A percentile compares a stretch with the other conserved stretches of the same genome.
Conservation (phyloP, 176 grass and related monocot species). For the Tuctoria greenei region DNA sequence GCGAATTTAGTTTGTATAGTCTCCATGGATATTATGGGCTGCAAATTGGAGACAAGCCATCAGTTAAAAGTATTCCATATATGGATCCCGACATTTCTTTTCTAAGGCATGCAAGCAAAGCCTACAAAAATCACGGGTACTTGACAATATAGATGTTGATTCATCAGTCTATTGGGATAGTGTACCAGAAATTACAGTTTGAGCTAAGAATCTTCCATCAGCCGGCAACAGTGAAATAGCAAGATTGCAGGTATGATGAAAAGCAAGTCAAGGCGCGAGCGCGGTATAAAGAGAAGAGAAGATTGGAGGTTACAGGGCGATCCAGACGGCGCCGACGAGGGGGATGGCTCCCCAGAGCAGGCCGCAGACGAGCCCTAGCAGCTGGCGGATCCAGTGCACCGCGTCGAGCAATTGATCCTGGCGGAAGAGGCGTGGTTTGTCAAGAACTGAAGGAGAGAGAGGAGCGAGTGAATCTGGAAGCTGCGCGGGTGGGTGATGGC, state of each 20-base stretch:
- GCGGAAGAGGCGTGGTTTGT: background rate
- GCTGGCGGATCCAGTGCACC: conserved; percentile 96
- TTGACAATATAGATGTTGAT: too few relatives aligned
- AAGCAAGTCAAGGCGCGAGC: background rate
- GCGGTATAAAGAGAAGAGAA: background rate
- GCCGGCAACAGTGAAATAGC: too few relatives aligned
- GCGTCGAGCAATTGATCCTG: conserved; percentile 85
- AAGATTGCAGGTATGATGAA: too few relatives aligned
- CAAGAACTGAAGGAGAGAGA: background rate
- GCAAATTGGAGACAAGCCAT: background rate
- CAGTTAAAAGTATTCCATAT: background rate
- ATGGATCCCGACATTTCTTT: background rate
- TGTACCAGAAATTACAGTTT: too few relatives aligned
- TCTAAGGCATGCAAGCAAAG: background rate
- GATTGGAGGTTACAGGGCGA: conserved; percentile 63
- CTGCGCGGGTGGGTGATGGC: background rate
- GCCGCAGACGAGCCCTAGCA: conserved; percentile 66
- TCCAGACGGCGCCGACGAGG: conserved; percentile 86
- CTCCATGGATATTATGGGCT: too few relatives aligned
- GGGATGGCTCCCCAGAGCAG: conserved; percentile 86
- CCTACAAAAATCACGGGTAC: background rate
- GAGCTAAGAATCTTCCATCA: too few relatives aligned
- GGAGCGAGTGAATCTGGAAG: background rate
- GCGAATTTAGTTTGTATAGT: too few relatives aligned
- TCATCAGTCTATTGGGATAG: too few relatives aligned